Evolutionary conservation across 176 grass and related monocot species (phyloP).

Genomic region (Metroxylon sagu): DNA sequence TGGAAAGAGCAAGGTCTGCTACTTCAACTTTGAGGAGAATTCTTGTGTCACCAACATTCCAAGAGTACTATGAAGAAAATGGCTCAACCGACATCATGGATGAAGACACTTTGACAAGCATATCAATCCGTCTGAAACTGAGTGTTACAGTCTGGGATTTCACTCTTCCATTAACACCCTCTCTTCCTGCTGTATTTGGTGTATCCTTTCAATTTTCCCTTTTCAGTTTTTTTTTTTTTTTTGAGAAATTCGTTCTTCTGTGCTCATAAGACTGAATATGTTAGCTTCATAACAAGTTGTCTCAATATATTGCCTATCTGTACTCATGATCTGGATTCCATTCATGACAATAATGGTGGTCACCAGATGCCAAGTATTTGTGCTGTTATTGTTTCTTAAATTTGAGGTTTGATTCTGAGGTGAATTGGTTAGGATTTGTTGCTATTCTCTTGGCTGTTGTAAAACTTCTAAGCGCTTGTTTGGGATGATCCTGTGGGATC

Average conservation of each 20-base stretch:
- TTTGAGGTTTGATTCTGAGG: no score
- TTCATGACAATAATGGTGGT: no score
- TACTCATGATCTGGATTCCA: no score
- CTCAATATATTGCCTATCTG: no score
- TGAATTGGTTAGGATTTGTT: no score
- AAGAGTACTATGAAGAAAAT: constrained; percentile 55
- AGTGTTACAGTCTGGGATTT: constrained; percentile 96
- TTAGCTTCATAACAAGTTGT: no score
- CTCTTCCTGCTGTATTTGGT: constrained; percentile 96
- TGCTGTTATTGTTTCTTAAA: no score
- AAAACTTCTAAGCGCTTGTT: no score
- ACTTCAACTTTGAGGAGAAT: constrained; percentile 56
- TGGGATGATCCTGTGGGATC: no score
- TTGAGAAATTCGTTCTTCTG: neutral
- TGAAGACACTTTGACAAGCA: constrained; percentile 76
- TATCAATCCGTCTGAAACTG: constrained; percentile 72
- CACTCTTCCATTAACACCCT: constrained; percentile 85
- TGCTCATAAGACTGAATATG: neutral
- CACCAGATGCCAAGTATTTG: no score
- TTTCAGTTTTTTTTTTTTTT: neutral
- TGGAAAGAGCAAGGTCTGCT: constrained; percentile 45
- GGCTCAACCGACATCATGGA: constrained; percentile 80
- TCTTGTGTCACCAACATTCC: constrained; percentile 50
- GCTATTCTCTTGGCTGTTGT: no score
- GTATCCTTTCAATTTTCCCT: constrained; percentile 48